Evolutionary conservation across 1,284 basidiomycete species (phyloP), one percentile per base, ranked within the genome.

Genomic region (Gomphus bonarii): DNA sequence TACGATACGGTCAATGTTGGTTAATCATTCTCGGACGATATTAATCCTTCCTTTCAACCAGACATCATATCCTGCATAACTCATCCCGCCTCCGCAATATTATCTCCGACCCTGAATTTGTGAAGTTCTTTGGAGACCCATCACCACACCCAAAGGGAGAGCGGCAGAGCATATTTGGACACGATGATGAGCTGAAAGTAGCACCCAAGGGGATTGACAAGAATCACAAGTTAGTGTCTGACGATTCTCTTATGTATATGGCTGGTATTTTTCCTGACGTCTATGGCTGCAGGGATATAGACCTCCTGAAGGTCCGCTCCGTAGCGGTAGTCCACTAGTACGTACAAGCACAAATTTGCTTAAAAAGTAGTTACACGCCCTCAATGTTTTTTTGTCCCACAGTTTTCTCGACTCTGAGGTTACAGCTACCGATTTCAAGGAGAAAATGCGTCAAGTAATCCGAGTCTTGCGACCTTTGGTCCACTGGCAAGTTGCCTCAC

Each of bases 171-270:
- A 80, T 95, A 3, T 94, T 91, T 68, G 91, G 91, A 0, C 68
- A 70, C 58, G 86, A 90, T 3, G 91, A 91, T 64, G 84, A 89
- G 65, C 72, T 94, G 51, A 95, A 94, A 70, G 81, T 81, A 2
- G 89, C 91, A 10, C 91, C 91, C 1, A 94, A 94, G 66, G 92
- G 92, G 0, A 70, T 93, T n/a, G 80, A 82, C 57, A 95, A 91
- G 69, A 76, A 75, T 20, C 91, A 95, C 66, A 74, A 75, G 86
- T 87, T 56, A 28, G 72, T 65, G n/a, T 40, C n/a, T 30, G 14
- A 4, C 25, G 54, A 25, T 30, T 47, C 18, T 54, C 20, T 35
- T 20, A 9, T 31, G 48, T 31, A 11, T 53, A 22, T 14, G 30
- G 22, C 35, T 10, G 14, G 36, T 56, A 20, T n/a, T 10, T 4